These are phyloP conservation scores for Aspergillus ruber DNA, from an alignment of 2,329 filamentous ascomycete genomes.

Conservation along the genomic window DNA sequence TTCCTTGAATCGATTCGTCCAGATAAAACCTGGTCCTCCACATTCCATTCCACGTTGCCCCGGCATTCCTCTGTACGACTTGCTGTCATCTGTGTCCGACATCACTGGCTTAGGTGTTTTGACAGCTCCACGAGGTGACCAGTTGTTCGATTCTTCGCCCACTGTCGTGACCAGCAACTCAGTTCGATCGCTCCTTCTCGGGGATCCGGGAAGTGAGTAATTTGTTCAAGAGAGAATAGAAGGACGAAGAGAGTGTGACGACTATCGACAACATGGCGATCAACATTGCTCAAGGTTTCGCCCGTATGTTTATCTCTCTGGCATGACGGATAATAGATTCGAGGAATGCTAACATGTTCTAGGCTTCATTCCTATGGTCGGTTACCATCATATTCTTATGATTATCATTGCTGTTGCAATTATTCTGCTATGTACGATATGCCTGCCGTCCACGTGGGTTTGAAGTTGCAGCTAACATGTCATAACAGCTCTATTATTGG, in stretches of 20 bases:
- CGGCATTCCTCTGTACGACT: neutral
- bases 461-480: conserved; percentile 15
- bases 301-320: conserved; percentile 22
- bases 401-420: conserved; percentile 90
- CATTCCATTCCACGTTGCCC: conserved; percentile 20
- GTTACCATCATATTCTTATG: conserved; percentile 88
- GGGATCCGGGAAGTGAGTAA: conserved; percentile 34
- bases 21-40: conserved; percentile 4
- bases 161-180: neutral
- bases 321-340: neutral
- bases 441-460: conserved; percentile 1
- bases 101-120: neutral
- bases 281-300: conserved; percentile 27
- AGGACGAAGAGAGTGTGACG: conserved; percentile 7
- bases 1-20: conserved; percentile 10
- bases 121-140: neutral
- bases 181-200: conserved; percentile 30
- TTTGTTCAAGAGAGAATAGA: conserved; percentile 7
- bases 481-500: conserved; percentile 71
- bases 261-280: conserved; percentile 21
- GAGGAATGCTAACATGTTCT: conserved; percentile 7
- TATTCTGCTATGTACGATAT: conserved; percentile 79
- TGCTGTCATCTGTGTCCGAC: neutral
- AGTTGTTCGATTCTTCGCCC: neutral
- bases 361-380: conserved; percentile 57